Conservation (phyloP, 345 rosid species). For the Pistacia vera region DNA sequence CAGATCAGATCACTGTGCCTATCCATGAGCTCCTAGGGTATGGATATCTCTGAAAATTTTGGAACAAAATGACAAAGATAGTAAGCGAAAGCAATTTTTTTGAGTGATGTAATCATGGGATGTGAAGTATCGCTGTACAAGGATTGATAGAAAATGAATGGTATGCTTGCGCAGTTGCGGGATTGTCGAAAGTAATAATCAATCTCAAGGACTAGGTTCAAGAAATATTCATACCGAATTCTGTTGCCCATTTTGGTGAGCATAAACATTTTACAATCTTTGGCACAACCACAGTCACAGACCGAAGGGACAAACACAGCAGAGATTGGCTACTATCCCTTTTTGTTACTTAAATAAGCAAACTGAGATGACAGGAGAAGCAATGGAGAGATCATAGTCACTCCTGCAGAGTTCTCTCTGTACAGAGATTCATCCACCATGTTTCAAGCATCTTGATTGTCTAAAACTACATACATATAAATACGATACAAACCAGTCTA, state of each 20-base stretch:
- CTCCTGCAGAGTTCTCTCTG: not conserved
- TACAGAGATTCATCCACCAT: too few species aligned
- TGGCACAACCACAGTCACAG: not conserved
- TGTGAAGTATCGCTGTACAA: too few species aligned
- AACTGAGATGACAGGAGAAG: not conserved
- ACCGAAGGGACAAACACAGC: not conserved
- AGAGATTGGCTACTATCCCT: not conserved
- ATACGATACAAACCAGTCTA: not conserved
- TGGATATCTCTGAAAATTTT: not conserved
- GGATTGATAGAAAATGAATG: too few species aligned
- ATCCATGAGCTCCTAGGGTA: not conserved
- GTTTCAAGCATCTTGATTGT: too few species aligned
- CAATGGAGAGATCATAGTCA: not conserved
- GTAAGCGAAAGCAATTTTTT: too few species aligned
- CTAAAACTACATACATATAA: too few species aligned
- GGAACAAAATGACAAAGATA: too few species aligned
- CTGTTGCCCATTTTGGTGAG: not conserved
- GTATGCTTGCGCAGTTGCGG: too few species aligned
- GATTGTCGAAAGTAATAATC: not conserved
- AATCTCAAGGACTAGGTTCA: not conserved
- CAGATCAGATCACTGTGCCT: not conserved
- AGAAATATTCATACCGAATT: not conserved
- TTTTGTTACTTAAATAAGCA: not conserved
- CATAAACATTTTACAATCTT: not conserved
- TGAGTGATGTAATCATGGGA: too few species aligned